phyloP scores from a whole-genome alignment of 257 asterid genomes.

The Plantago elongata region DNA sequence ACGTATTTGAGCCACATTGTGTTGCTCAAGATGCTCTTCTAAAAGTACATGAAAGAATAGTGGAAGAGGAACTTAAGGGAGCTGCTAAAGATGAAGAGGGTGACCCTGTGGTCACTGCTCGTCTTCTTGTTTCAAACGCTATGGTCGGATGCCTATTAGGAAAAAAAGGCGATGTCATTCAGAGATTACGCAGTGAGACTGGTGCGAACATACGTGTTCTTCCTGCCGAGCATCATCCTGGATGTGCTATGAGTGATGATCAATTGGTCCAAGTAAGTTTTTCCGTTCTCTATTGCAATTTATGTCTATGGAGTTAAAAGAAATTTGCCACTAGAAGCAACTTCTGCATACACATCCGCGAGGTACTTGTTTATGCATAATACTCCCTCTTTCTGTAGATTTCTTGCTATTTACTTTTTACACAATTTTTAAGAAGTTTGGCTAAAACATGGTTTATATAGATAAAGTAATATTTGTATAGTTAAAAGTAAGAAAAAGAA shows the following conservation, averaged over 20 bases:
- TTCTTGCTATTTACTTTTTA: too few relatives aligned
- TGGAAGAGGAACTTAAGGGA: constrained; percentile 56
- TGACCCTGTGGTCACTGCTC: constrained; percentile 52
- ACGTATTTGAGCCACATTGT: constrained; percentile 47
- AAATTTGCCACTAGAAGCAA: neutral
- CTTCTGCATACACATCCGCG: too few relatives aligned
- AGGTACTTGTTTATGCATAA: too few relatives aligned
- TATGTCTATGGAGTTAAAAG: neutral
- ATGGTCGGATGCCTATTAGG: constrained; percentile 74
- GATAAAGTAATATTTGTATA: too few relatives aligned
- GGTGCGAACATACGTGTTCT: constrained; percentile 79
- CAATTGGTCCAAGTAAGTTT: constrained; percentile 67
- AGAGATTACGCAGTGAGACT: constrained; percentile 69
- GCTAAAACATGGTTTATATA: too few relatives aligned
- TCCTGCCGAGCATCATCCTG: constrained; percentile 60
- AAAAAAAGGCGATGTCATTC: constrained; percentile 79
- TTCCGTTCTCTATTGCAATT: constrained; percentile 17
- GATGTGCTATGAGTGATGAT: constrained; percentile 58
- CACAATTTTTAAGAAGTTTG: too few relatives aligned
- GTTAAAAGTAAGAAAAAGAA: too few relatives aligned
- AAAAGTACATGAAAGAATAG: constrained; percentile 71
- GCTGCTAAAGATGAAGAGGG: constrained; percentile 29
- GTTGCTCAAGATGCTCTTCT: constrained; percentile 86
- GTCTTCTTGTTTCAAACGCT: constrained; percentile 40
- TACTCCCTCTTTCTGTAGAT: too few relatives aligned